Evolutionary conservation across 306 rosid genomes (phyloP).

Genomic region (Vigna hirtella): DNA sequence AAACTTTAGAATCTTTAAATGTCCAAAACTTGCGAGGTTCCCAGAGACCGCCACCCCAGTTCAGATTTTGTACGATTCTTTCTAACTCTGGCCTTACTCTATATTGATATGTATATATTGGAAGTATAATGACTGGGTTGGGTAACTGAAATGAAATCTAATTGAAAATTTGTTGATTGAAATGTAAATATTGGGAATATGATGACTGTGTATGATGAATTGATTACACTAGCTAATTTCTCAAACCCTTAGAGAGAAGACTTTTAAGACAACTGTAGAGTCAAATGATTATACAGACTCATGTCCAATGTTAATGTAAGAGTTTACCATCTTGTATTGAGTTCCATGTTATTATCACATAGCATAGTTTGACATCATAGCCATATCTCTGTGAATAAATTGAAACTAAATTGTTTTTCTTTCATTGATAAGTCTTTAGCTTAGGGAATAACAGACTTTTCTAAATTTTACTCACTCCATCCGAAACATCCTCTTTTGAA

Average conservation of each 20-base stretch:
- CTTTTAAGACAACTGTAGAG: not conserved
- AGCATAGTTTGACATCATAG: conserved; percentile 4
- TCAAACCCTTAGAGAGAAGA: not conserved
- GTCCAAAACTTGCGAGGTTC: conserved; percentile 24
- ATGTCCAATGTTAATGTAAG: not conserved
- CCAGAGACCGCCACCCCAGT: conserved; percentile 30
- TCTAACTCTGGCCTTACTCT: conserved; percentile 10
- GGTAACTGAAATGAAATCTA: conserved; percentile 25
- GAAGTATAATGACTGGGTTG: too few relatives aligned
- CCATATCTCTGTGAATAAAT: not conserved
- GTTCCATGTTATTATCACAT: not conserved
- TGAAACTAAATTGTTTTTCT: not conserved
- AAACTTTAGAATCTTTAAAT: conserved; percentile 21
- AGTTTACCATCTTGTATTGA: not conserved
- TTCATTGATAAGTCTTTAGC: not conserved
- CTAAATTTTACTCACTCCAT: not conserved
- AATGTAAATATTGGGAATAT: conserved; percentile 9
- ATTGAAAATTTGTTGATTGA: not conserved
- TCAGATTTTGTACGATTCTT: conserved; percentile 12
- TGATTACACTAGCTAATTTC: conserved; percentile 6
- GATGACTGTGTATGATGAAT: not conserved
- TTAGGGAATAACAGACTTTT: not conserved
- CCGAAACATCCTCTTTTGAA: not conserved
- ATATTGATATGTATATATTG: not conserved
- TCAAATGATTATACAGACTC: not conserved